Conservation (phyloP, 75 land plant genomes). For the Cunninghamia lanceolata region DNA sequence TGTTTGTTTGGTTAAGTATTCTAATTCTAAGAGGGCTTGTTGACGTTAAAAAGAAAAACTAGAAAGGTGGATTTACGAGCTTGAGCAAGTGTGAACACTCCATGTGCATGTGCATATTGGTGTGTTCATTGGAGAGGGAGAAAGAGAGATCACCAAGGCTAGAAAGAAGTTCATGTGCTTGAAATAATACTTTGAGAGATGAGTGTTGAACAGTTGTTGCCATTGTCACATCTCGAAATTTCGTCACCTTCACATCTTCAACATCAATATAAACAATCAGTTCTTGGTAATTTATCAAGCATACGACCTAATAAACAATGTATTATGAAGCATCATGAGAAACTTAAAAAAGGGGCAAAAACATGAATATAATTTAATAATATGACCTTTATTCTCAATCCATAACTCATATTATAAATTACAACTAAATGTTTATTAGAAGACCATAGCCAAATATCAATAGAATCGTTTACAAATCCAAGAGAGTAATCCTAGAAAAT, state of each 20-base stretch:
- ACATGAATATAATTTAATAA: neutral
- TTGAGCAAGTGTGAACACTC: neutral
- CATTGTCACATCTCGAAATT: neutral
- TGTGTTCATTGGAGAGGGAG: neutral
- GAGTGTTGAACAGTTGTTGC: conserved; percentile 14
- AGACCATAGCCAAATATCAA: neutral
- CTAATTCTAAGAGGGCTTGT: neutral
- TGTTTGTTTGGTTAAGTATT: neutral
- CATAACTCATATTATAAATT: neutral
- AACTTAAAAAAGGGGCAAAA: neutral
- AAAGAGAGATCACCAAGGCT: neutral
- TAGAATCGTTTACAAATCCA: neutral
- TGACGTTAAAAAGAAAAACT: neutral
- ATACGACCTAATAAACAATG: neutral
- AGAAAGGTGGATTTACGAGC: neutral
- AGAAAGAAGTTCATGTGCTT: neutral
- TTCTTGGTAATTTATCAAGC: neutral
- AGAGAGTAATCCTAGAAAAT: neutral
- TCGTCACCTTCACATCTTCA: conserved; percentile 13
- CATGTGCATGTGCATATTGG: too few relatives aligned
- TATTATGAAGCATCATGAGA: neutral
- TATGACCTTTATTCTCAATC: neutral
- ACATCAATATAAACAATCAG: conserved; percentile 3
- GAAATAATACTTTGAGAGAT: neutral
- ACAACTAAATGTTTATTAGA: neutral